A percentile compares a stretch with the other conserved stretches of the same genome.
phyloP scores from a whole-genome alignment of 2,329 filamentous ascomycete genomes.

The Paraphaeosphaeria minitans region DNA sequence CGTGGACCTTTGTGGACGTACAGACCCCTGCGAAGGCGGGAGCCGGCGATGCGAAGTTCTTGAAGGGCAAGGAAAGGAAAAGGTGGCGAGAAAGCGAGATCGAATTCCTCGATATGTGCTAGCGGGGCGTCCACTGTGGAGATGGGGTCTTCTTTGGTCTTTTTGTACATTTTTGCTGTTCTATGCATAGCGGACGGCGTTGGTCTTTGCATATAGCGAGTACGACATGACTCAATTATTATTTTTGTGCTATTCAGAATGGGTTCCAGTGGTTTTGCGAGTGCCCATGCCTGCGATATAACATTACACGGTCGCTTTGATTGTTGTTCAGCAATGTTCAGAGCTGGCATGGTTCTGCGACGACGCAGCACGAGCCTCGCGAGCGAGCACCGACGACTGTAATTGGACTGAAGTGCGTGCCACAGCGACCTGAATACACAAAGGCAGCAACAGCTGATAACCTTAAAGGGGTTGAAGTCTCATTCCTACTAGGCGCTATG shows the following conservation, averaged over 20 bases:
- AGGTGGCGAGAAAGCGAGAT: conserved; percentile 46
- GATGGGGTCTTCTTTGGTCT: no score
- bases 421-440: neutral
- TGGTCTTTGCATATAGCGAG: neutral
- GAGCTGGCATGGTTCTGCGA: neutral
- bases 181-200: conserved; percentile 3
- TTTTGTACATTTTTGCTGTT: neutral
- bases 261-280: neutral
- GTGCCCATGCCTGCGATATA: neutral
- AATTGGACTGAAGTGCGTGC: neutral
- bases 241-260: neutral
- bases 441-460: neutral
- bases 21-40: conserved; percentile 19
- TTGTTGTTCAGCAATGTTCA: neutral
- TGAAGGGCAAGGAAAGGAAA: conserved; percentile 33
- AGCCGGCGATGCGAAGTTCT: neutral
- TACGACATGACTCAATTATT: neutral
- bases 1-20: conserved; percentile 39
- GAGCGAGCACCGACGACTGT: no score
- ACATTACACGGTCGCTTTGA: neutral
- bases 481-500: neutral
- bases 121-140: neutral
- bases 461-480: neutral
- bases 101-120: conserved; percentile 40
- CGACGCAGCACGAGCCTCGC: no score